Percentiles rank a stretch among this genome's conserved stretches.
Evolutionary conservation across 208 protist species (phyloP).

Genomic region (Giardia duodenalis): DNA sequence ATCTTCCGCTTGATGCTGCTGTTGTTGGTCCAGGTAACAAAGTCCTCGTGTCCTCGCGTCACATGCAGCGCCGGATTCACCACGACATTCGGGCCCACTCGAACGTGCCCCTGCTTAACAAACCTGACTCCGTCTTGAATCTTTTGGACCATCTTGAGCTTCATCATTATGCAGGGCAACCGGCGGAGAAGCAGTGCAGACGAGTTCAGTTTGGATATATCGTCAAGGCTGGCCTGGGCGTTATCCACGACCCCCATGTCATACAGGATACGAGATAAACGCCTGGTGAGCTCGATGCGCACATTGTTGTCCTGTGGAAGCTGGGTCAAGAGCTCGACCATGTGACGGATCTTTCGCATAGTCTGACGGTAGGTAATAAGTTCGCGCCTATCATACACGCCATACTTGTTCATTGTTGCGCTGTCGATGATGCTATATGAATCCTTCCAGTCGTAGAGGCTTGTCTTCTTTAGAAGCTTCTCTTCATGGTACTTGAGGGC

Average conservation of each 20-base stretch:
- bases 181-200: not conserved
- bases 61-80: not conserved
- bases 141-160: not conserved
- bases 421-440: not conserved
- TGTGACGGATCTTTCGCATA: not conserved
- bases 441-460: not conserved
- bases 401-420: not conserved
- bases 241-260: not conserved
- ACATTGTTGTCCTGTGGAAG: not conserved
- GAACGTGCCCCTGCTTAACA: constrained; percentile 8
- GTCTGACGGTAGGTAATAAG: not conserved
- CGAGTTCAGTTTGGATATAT: not conserved
- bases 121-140: not conserved
- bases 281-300: not conserved
- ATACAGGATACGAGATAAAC: not conserved
- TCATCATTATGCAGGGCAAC: not conserved
- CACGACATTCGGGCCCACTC: constrained; percentile 14
- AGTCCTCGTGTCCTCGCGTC: not conserved
- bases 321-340: not conserved
- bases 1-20: not conserved
- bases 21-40: constrained; percentile 15
- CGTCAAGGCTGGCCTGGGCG: not conserved
- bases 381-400: not conserved
- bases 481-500: constrained; percentile 12
- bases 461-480: constrained; percentile 16